Evolutionary conservation across 2,329 filamentous ascomycete genomes (phyloP), one percentile per base, ranked within the genome.

Genomic region (Tympanopsis confertula): DNA sequence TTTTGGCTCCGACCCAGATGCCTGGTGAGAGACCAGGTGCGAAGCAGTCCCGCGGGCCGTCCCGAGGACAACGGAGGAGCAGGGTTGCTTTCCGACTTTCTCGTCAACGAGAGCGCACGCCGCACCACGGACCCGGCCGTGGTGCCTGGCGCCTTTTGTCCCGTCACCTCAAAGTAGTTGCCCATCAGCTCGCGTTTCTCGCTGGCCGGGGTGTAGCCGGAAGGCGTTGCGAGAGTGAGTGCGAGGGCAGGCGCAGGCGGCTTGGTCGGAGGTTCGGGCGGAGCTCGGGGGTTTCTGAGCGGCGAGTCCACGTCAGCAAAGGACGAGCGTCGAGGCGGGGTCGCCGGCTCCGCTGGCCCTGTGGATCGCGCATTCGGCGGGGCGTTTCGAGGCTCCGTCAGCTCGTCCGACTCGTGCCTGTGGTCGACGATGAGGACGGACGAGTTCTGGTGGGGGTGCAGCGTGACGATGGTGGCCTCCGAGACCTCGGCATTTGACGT

Each of bases 361-460:
- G 61, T 54, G 35, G 55, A 59, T 20, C 53, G 63, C 3, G 58
- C 54, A 7, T 51, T 59, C 35, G 65, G 60, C 28, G 50, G 53
- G 13, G 63, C 56, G 13, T 58, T 53, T 28, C 52, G 45, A 3
- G 50, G 43, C 29, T 49, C 40, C 13, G 49, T 45, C 3, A 42
- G 35, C 35, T 37, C 37, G 18, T 37, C 40, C 33, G 41, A 39
- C 42, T 38, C 42, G 58, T 61, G 7, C 22, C 67, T 66, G 48
- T 77, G 69, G 44, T 77, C 60, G 20, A 80, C 69, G 55, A 80
- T 65, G 30, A 78, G 52, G 10, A 81, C 57, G 4, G 76, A 81
- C 35, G 68, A 76, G 45, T 79, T 80, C 47, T 80, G 74, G 44
- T 81, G 76, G 15, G 71, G 66, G 45, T 70, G 78, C 47, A 81